Percentiles rank a stretch among this genome's conserved stretches.
Conservation (phyloP, 2,329 filamentous ascomycete species). For the Alternaria incomplexa region DNA sequence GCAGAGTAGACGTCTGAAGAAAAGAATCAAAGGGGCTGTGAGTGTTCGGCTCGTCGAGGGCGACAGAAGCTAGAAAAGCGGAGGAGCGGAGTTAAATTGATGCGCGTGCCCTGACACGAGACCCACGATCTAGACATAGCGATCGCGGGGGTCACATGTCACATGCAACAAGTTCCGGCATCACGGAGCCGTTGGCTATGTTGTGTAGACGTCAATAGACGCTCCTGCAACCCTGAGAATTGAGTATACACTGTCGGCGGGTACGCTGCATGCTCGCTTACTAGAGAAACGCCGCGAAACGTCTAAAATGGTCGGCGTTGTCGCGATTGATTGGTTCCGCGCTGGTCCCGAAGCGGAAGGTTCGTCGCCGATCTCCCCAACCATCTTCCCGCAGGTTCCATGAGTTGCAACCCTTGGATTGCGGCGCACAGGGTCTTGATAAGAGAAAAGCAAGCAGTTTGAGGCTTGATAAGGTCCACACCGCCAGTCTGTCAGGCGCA, state of each 20-base stretch:
- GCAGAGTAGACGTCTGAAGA: neutral
- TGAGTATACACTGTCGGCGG: slow-evolving; percentile 6
- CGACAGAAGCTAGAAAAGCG: slow-evolving; percentile 13
- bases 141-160: slow-evolving; percentile 18
- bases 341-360: neutral
- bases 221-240: neutral
- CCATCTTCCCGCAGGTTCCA: slow-evolving; percentile 15
- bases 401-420: slow-evolving; percentile 3
- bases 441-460: slow-evolving; percentile 2
- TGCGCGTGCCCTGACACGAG: slow-evolving; percentile 18
- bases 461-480: neutral
- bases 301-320: slow-evolving; percentile 8
- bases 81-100: slow-evolving; percentile 19
- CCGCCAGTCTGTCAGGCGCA: neutral
- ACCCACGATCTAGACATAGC: slow-evolving; percentile 18
- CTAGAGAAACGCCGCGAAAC: slow-evolving; percentile 13
- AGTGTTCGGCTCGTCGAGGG: slow-evolving; percentile 4
- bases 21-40: slow-evolving; percentile 3
- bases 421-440: neutral
- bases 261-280: slow-evolving; percentile 17
- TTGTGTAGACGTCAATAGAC: slow-evolving; percentile 1
- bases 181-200: neutral
- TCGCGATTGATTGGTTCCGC: slow-evolving; percentile 9
- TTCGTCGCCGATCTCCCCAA: slow-evolving; percentile 1
- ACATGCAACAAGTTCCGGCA: slow-evolving; percentile 7